Percentiles rank a stretch among this genome's conserved stretches.
These are phyloP conservation scores for Tremella yokohamensis DNA, from an alignment of 768 basidiomycete genomes.

Conservation along the genomic window DNA sequence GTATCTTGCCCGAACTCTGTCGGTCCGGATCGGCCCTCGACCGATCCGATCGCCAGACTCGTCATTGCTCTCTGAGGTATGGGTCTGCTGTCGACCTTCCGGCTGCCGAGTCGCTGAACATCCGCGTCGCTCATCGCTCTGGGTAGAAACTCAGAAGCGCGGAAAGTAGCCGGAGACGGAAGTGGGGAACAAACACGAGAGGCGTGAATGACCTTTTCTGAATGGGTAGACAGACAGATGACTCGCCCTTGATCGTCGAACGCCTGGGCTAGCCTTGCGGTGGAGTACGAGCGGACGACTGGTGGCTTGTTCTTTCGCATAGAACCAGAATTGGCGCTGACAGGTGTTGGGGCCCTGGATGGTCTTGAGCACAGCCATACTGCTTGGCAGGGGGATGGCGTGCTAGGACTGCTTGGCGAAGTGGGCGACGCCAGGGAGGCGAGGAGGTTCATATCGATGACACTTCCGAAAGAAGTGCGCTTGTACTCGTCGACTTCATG, in stretches of 20 bases:
- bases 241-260: conserved; percentile 5
- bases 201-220: neutral
- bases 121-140: neutral
- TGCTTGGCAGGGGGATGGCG: neutral
- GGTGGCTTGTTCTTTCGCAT: neutral
- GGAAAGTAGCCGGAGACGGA: neutral
- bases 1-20: neutral
- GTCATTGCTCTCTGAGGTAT: conserved; percentile 1
- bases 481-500: too few relatives aligned
- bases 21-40: neutral
- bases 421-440: neutral
- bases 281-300: conserved; percentile 2
- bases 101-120: neutral
- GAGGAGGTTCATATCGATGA: neutral
- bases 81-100: neutral
- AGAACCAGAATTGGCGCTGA: neutral
- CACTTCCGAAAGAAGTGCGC: neutral
- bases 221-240: conserved; percentile 5
- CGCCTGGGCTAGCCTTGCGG: neutral
- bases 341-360: neutral
- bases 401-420: neutral
- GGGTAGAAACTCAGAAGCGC: neutral
- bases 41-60: neutral
- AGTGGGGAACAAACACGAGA: neutral
- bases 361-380: neutral